Percentiles rank a stretch among this genome's conserved stretches.
These are phyloP conservation scores for Cutaneotrichosporon sp. DNA, from an alignment of 1,284 basidiomycete species.

Conservation along the genomic window DNA sequence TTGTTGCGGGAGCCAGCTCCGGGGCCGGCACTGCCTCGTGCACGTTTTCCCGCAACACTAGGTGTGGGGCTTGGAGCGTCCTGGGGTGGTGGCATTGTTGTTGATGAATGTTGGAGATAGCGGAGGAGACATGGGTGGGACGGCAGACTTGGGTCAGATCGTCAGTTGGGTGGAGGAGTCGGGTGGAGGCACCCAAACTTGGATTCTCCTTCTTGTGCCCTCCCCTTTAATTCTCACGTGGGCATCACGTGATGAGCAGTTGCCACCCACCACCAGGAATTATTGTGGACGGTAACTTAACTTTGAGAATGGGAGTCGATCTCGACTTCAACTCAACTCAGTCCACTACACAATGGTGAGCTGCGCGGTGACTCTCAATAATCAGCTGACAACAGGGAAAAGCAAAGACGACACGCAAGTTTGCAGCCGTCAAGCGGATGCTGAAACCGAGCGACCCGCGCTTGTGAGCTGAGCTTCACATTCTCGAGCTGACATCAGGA, in stretches of 20 bases:
- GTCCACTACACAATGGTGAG: constrained; percentile 7
- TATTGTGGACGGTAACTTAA: not conserved
- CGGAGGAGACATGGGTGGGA: no score
- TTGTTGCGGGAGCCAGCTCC: constrained; percentile 24
- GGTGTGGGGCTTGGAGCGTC: constrained; percentile 23
- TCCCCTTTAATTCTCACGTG: no score
- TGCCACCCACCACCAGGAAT: constrained; percentile 3
- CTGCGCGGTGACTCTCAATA: not conserved
- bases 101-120: not conserved
- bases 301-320: no score
- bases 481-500: constrained; percentile 37
- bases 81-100: constrained; percentile 15
- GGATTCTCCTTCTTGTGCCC: no score
- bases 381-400: constrained; percentile 61
- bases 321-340: not conserved
- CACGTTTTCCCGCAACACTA: constrained; percentile 21
- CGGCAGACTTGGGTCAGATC: not conserved
- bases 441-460: constrained; percentile 91
- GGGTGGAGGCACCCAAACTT: not conserved
- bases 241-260: no score
- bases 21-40: constrained; percentile 2
- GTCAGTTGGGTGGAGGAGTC: not conserved
- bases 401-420: constrained; percentile 91
- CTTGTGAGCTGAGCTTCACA: constrained; percentile 58
- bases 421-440: constrained; percentile 90